Evolutionary conservation across 2,329 filamentous ascomycete genomes (phyloP), one percentile per base, ranked within the genome.

Genomic region (Penicillium rolfsii): DNA sequence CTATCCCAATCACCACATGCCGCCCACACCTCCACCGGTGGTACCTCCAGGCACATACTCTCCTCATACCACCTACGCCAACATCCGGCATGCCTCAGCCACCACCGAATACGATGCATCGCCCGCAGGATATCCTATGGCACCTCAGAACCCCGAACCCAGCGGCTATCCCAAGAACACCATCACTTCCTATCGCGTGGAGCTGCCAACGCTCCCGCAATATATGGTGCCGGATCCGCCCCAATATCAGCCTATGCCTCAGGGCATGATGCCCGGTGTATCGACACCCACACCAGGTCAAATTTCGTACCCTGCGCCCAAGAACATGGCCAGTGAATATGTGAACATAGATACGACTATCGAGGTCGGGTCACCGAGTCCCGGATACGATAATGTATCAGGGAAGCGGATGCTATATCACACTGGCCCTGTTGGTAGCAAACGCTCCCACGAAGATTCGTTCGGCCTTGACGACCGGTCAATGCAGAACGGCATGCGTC

Each of bases 401-500:
- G 67, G 63, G 19, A 74, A 71, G 60, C 66, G 69, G 24, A 67
- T 73, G 62, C 63, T 74, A 1, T 77, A 74, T 60, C 70, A 74
- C n/a, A 72, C 71, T 0, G 71, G 69, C 16, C 61, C 68, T 3
- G 58, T 65, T 14, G 56, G 71, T 38, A 58, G 70, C 30, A 79
- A 79, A 55, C 73, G 77, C 22, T 70, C 70, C 0, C 74, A 79
- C 58, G 73, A 74, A 43, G 76, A 78, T 24, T 70, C 74, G 1
- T 79, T 79, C 58, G 76, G 76, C 54, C 70, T 70, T 60, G 79
- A 76, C 48, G 72, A 75, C 3, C 73, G 76, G 45, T 69, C 77
- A 1, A 73, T 82, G 30, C 71, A 76, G 62, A 79, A 82, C 62
- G 79, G 80, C 55, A 76, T 76, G 74, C 77, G 80, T 30, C 79